A percentile compares a stretch with the other conserved stretches of the same genome.
Evolutionary conservation across 2,329 filamentous ascomycete genomes (phyloP).

Genomic region (Lasiodiplodia gonubiensis): DNA sequence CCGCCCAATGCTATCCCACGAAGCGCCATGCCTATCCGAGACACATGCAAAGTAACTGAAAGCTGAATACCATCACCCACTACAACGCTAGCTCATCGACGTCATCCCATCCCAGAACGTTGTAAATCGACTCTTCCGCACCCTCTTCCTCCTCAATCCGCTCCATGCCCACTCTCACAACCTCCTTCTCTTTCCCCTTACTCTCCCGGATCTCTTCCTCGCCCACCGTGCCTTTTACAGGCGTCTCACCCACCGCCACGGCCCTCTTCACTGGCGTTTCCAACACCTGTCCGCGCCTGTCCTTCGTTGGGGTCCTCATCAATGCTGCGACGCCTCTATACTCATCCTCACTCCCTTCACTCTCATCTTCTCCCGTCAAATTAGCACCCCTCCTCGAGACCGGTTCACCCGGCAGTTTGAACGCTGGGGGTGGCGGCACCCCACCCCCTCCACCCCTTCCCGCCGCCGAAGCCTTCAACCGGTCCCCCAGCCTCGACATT

Average conservation of each 20-base stretch:
- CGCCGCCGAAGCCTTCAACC: not conserved
- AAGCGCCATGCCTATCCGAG: not conserved
- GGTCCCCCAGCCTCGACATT: constrained; percentile 6
- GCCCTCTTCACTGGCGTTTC: constrained; percentile 34
- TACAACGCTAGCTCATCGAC: constrained; percentile 40
- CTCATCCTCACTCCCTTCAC: constrained; percentile 20
- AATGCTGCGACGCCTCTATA: constrained; percentile 10
- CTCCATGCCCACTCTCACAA: not conserved
- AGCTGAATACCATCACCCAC: constrained; percentile 20
- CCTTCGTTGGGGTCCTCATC: constrained; percentile 28
- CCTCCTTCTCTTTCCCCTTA: constrained; percentile 19
- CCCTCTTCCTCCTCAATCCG: constrained; percentile 25
- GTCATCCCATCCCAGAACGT: constrained; percentile 52
- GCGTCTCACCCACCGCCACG: constrained; percentile 29
- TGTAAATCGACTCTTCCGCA: constrained; percentile 43
- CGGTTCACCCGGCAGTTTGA: not conserved
- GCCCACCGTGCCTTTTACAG: constrained; percentile 24
- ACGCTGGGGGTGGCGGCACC: not conserved
- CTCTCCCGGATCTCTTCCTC: constrained; percentile 1
- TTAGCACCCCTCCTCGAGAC: not conserved
- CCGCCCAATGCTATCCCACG: constrained; percentile 4
- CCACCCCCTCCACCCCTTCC: not conserved
- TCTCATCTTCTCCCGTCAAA: constrained; percentile 4
- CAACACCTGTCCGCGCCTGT: constrained; percentile 29
- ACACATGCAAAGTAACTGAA: not conserved